phyloP scores from a whole-genome alignment of 2,329 filamentous ascomycete genomes.

The Ophiostoma perfectum region DNA sequence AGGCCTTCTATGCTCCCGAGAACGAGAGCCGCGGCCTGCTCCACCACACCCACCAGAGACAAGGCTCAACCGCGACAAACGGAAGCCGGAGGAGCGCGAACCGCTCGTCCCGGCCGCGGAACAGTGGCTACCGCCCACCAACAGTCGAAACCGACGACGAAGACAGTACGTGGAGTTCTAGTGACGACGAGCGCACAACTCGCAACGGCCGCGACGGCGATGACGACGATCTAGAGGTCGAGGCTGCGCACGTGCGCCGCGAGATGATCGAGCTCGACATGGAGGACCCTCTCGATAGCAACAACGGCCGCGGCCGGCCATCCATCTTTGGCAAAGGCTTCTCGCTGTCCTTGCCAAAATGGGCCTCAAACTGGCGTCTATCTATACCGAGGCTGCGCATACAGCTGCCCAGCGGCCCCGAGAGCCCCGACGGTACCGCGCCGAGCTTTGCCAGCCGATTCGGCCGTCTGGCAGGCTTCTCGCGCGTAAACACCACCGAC shows the following conservation, averaged over 20 bases:
- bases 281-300: slow-evolving; percentile 54
- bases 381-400: slow-evolving; percentile 45
- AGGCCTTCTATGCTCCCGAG: slow-evolving; percentile 60
- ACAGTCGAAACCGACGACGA: slow-evolving; percentile 76
- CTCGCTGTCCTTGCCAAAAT: slow-evolving; percentile 47
- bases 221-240: slow-evolving; percentile 40
- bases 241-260: slow-evolving; percentile 64
- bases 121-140: slow-evolving; percentile 66
- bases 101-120: slow-evolving; percentile 30
- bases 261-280: slow-evolving; percentile 89
- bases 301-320: slow-evolving; percentile 26
- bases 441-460: slow-evolving; percentile 22
- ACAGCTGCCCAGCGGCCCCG: slow-evolving; percentile 33
- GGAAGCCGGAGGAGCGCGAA: slow-evolving; percentile 33
- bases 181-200: slow-evolving; percentile 31
- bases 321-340: slow-evolving; percentile 52
- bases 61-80: slow-evolving; percentile 34
- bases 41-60: slow-evolving; percentile 42
- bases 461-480: slow-evolving; percentile 19
- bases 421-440: slow-evolving; percentile 27
- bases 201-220: slow-evolving; percentile 33
- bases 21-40: slow-evolving; percentile 75
- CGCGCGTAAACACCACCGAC: slow-evolving; percentile 17
- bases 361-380: slow-evolving; percentile 49
- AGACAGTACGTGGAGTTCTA: slow-evolving; percentile 48